Base-by-base conservation (phyloP, 2,329 filamentous ascomycete species). In the Alternaria sp. region DNA sequence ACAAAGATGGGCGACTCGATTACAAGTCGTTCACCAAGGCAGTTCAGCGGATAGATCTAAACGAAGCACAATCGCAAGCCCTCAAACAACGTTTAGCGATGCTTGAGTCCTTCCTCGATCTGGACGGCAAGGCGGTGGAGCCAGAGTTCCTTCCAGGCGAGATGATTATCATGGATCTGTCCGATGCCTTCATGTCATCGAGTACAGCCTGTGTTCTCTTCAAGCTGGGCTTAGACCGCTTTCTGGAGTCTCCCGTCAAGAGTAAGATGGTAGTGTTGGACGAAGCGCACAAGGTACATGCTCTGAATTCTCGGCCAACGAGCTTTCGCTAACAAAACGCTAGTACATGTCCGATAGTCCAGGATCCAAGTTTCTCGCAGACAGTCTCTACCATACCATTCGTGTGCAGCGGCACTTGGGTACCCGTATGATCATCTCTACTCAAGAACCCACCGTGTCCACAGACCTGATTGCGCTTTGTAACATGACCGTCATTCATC, bases 391-490 rank as follows among this genome's bases (percentile, higher is more conserved):
- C 0, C 82, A 83, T 0, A 85, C 87, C 0, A 90, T 94, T 66
- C 86, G 91, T 0, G 82, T 90, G 15, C 91, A 95, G 76, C 88
- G 91, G 0, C 92, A 95, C 72, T 79, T 89, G 1, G 91, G 85
- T 1, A 84, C 86, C 0, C 85, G 91, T 0, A 83, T 93, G 5
- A 74, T 95, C 45, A 89, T 95, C 30, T 89, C 91, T 0, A 95
- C 91, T 0, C 91, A 96, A 73, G 92, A 95, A 70, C 92, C 91
- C 0, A 92, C 90, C 0, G 84, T 94, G 5, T 90, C 89, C 0
- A 87, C 88, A 0, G 84, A 85, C 15, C 83, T 96, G 0, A 83
- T 95, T 0, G 90, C 93, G 57, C 81, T 95, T 0, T 93, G 89
- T 75, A 89, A 87, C 1, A 81, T 91, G n/a, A 91, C 88, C 0